Base-by-base conservation (phyloP, 129 eudicot genomes). In the Artemisia argyi region DNA sequence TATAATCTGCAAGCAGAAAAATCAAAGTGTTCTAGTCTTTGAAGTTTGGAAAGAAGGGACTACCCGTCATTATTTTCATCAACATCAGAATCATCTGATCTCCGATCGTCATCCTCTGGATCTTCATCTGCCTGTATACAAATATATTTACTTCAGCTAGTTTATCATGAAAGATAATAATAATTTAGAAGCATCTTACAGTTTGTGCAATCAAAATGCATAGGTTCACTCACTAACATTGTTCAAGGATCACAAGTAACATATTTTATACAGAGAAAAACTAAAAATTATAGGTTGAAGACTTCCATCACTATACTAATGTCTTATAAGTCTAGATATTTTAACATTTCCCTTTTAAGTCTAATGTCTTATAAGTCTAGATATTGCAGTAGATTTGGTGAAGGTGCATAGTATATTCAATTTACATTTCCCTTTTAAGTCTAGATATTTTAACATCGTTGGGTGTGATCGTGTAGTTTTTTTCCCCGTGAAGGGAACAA, bases 111-210 rank as follows among this genome's bases (percentile, higher is more conserved):
- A 76, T 87, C 91, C 54, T 87, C 89, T 70, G 77, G 89, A 84
- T 89, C 96, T 85, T 90, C 97, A 79, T 90, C 95, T 17, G 81
- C 89, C 97, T 90, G 78, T 66, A 80, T 39, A 42, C 24, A 70
- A 49, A 17, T 70, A 69, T 44, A 61, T 9, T 20, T 14, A 42
- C n/a, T 77, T 61, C 14, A 11, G 30, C 70, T 50, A 60, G 66
- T 39, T 69, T 61, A 16, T 51, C 58, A 15, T 42, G 22, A 66
- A 5, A 75, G 35, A 66, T 7, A 42, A 54, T 7, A 13, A 12
- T 17, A 18, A 14, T 16, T 47, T 48, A 61, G 50, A 58, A 72
- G 49, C 69, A 60, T 61, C 15, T 10, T 69, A 66, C 6, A 26
- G 19, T 2, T 16, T 26, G 67, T 58, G 13, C 9, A 14, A 28